Base-by-base conservation (phyloP, 768 basidiomycete species). In the Trametopsis cervina region DNA sequence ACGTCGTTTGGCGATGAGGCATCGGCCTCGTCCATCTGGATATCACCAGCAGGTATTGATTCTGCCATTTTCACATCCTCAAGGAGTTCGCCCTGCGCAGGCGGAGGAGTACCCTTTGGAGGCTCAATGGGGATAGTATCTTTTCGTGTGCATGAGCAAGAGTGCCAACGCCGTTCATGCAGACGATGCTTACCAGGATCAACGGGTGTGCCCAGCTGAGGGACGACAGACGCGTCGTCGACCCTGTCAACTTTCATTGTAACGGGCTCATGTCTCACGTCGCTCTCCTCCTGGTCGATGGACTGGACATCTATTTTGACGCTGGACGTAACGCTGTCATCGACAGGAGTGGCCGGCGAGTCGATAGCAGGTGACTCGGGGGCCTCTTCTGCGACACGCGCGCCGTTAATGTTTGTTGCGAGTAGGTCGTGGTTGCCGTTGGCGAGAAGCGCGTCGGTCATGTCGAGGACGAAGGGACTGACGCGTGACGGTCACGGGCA, bases 401-500 rank as follows among this genome's bases (percentile, higher is more conserved):
- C 15, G 51, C 55, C 60, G 54, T 57, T 57, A 51, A 56, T 37
- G 29, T 29, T 9, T 35, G n/a, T 13, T 18, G 27, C 49, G 48
- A 50, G 50, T 53, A 44, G 42, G 48, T 46, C 40, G 35, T 69
- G 66, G 52, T 65, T 56, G 51, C 56, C 63, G 63, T 61, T 58
- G 33, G 56, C 53, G 54, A 57, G 50, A 52, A 55, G 59, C 75
- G 75, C 75, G 76, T 73, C 69, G 72, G 74, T 75, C 82, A 83
- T 84, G 71, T 73, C 41, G 26, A 47, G 44, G 9, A 33, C 29
- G 35, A 46, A 47, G 44, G 45, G 40, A 24, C 46, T 69, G 71
- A 70, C 71, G 76, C 74, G 84, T 85, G 81, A 85, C 83, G 58
- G 83, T 85, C 81, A 84, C 81, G 60, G 73, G 62, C n/a, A 52